Conservation (phyloP, 1,284 basidiomycete genomes). For the Malassezia dermatis region DNA sequence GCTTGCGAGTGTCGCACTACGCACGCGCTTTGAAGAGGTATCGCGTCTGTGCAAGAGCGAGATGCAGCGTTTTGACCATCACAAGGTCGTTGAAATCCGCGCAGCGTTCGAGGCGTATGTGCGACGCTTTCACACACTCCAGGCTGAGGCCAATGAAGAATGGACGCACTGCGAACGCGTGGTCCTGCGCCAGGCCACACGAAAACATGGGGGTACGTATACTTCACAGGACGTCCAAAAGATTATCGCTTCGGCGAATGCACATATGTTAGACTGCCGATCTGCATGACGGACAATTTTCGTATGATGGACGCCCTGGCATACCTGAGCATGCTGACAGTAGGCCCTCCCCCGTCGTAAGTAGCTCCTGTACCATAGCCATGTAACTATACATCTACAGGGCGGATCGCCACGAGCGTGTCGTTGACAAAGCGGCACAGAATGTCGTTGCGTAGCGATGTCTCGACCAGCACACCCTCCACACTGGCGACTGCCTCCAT, state of each 20-base stretch:
- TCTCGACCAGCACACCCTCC: conserved; percentile 30
- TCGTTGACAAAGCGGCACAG: conserved; percentile 38
- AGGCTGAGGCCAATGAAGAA: conserved; percentile 59
- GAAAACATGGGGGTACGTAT: conserved; percentile 1
- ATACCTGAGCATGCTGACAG: background rate
- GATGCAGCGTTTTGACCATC: conserved; percentile 83
- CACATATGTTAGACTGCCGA: conserved; percentile 21
- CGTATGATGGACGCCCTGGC: conserved; percentile 8
- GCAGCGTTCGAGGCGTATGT: conserved; percentile 64
- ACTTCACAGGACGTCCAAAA: background rate
- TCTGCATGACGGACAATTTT: conserved; percentile 5
- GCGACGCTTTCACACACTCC: conserved; percentile 67
- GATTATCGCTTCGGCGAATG: conserved; percentile 14
- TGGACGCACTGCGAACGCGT: conserved; percentile 31
- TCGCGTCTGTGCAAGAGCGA: conserved; percentile 79
- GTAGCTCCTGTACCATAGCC: background rate
- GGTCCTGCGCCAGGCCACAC: conserved; percentile 22
- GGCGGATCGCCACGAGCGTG: conserved; percentile 29
- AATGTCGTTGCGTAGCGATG: conserved; percentile 37
- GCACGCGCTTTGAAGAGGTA: conserved; percentile 75
- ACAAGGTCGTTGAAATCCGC: conserved; percentile 81
- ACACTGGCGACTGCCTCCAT: conserved; percentile 31
- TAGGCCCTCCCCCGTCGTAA: background rate
- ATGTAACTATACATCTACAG: conserved; percentile 3
- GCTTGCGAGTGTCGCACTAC: conserved; percentile 40